Evolutionary conservation across 2,329 filamentous ascomycete species (phyloP), one percentile per base, ranked within the genome.

Genomic region (Talaromyces sp.): DNA sequence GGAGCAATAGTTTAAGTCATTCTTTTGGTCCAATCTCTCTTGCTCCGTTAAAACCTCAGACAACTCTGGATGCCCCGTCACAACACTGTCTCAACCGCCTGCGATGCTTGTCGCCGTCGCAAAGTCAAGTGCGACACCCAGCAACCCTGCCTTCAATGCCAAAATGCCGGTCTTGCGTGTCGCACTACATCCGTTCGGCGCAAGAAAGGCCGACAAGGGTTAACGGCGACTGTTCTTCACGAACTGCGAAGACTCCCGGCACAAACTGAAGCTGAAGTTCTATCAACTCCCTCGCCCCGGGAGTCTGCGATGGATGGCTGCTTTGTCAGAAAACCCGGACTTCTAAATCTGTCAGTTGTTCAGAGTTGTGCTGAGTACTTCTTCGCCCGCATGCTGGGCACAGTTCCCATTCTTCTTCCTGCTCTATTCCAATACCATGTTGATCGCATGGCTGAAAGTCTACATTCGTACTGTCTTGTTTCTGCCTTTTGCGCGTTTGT

Each of bases 401-500:
- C 65, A 7, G 65, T 73, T 1, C 71, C 71, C 1, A 64, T 74
- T 10, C 31, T 74, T 3, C 62, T 63, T 4, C 61, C 46, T 0
- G 60, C 61, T 2, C 48, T 63, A 0, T 61, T 73, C 31, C 58
- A 66, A 52, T 53, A 58, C 2, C 67, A 73, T 43, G 62, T 65
- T 4, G 45, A 57, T 10, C 61, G 62, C 1, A 60, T 64, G 33
- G 54, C 62, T 2, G 60, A 57, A 4, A 71, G 63, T 13, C 55
- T 64, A 3, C 58, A 62, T 13, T 64, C 69, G 6, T 68, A 64
- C 28, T 70, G 69, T 41, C 66, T 75, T n/a, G 63, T 74, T 9
- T 39, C 63, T n/a, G 66, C 70, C 3, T 72, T 74, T 39, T 73
- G 70, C 59, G 73, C 72, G 6, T 74, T 73, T 48, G 70, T 75